Percentiles rank a stretch among this genome's conserved stretches.
Evolutionary conservation across 257 asterid genomes (phyloP).

Genomic region (Jacaranda copaia): DNA sequence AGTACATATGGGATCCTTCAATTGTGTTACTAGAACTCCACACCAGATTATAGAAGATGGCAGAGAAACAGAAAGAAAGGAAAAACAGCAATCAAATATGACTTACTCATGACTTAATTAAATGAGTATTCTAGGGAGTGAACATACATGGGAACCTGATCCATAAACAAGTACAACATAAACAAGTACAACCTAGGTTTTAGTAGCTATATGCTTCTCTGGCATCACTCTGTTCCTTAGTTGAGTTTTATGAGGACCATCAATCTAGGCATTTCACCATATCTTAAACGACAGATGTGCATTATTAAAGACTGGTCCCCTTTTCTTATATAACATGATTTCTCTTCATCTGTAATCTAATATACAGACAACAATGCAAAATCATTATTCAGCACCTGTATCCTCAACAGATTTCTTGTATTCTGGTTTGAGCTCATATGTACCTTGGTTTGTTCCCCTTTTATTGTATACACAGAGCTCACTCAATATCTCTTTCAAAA

Average conservation of each 20-base stretch:
- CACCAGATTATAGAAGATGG: constrained; percentile 12
- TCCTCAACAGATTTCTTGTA: constrained; percentile 87
- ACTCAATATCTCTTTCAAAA: constrained; percentile 86
- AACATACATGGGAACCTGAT: neutral
- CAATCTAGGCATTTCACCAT: constrained; percentile 23
- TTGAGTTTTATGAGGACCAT: neutral
- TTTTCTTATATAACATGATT: constrained; percentile 5
- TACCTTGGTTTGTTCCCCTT: constrained; percentile 93
- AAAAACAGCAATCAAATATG: neutral
- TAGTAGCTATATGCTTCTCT: neutral
- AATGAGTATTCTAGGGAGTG: neutral
- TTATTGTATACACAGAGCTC: constrained; percentile 90
- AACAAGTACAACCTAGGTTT: neutral
- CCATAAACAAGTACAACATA: constrained; percentile 20
- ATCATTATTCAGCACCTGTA: constrained; percentile 69
- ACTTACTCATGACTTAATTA: neutral
- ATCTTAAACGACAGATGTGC: constrained; percentile 20
- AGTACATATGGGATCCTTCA: neutral
- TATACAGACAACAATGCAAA: constrained; percentile 37
- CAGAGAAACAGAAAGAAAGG: neutral
- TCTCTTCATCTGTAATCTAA: constrained; percentile 38
- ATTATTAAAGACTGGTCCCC: neutral
- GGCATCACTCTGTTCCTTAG: neutral
- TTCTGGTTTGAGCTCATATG: constrained; percentile 94
- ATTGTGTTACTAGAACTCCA: neutral